Evolutionary conservation across 192 early-diverging fungal species (phyloP).

Genomic region (Fimicolochytrium jonesii): DNA sequence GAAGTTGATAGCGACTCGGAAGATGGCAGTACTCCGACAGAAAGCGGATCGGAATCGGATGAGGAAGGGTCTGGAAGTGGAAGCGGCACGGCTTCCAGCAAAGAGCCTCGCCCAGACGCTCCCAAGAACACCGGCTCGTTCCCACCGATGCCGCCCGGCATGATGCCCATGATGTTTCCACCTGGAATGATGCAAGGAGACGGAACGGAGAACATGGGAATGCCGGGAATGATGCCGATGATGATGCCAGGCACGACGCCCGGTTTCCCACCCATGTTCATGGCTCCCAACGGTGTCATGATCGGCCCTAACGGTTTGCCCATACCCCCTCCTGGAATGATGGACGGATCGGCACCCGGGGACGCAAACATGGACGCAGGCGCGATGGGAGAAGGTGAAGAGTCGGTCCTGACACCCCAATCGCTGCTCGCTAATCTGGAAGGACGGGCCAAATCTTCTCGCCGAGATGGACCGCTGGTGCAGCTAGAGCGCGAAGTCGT

Average conservation of each 20-base stretch:
- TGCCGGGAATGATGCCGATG: neutral
- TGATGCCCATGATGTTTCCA: neutral
- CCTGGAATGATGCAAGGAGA: neutral
- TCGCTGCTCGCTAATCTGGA: slow-evolving; percentile 20
- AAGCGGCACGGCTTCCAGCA: neutral
- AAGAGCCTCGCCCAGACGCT: neutral
- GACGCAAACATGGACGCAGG: neutral
- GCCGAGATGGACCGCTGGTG: slow-evolving; percentile 17
- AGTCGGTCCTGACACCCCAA: slow-evolving; percentile 13
- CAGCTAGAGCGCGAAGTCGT: slow-evolving; percentile 13
- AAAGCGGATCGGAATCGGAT: too few species aligned
- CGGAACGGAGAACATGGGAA: slow-evolving; percentile 4
- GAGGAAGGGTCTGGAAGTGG: neutral
- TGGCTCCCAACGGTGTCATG: slow-evolving; percentile 22
- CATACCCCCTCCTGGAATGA: slow-evolving; percentile 8
- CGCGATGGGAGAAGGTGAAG: neutral
- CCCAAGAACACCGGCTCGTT: neutral
- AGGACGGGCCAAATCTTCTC: neutral
- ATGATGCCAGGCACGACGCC: neutral
- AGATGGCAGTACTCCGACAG: too few species aligned
- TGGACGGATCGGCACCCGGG: neutral
- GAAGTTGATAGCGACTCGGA: too few species aligned
- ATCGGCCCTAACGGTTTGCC: slow-evolving; percentile 25
- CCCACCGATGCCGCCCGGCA: neutral
- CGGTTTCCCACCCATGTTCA: slow-evolving; percentile 15